These are phyloP conservation scores for Calcarisporium arbuscula DNA, from an alignment of 2,329 filamentous ascomycete species.

Conservation along the genomic window DNA sequence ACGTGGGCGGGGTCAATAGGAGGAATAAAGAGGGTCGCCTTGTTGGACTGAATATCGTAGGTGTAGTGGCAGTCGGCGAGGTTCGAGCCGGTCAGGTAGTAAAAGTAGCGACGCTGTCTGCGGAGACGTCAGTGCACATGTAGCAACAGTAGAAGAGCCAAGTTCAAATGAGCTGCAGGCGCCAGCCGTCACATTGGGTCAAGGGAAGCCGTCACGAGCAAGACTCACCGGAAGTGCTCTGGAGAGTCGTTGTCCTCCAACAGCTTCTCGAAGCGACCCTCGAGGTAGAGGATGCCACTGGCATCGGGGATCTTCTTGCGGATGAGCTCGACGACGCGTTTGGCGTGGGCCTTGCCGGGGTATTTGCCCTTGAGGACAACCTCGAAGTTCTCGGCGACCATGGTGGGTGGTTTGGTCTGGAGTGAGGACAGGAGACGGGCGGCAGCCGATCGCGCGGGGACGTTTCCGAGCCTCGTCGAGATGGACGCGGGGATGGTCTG, in stretches of 20 bases:
- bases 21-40: conserved; percentile 84
- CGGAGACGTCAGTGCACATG: not conserved
- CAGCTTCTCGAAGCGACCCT: conserved; percentile 73
- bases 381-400: conserved; percentile 39
- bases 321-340: conserved; percentile 75
- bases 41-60: conserved; percentile 69
- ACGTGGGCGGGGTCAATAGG: conserved; percentile 82
- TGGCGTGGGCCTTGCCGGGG: conserved; percentile 82
- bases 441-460: not conserved
- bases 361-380: conserved; percentile 56
- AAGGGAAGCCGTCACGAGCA: not conserved
- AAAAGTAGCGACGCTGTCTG: conserved; percentile 88
- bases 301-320: conserved; percentile 57
- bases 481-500: too few relatives aligned
- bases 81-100: conserved; percentile 82
- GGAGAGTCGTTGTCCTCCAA: conserved; percentile 86
- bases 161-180: too few relatives aligned
- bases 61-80: conserved; percentile 73
- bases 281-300: conserved; percentile 74
- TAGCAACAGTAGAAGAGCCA: too few relatives aligned
- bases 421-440: too few relatives aligned
- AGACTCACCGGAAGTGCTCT: conserved; percentile 65
- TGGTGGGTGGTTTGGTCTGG: conserved; percentile 12
- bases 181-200: too few relatives aligned
- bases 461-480: too few relatives aligned